A percentile compares a stretch with the other conserved stretches of the same genome.
Conservation (phyloP, 2,329 filamentous ascomycete genomes). For the Phialemonium atrogriseum region DNA sequence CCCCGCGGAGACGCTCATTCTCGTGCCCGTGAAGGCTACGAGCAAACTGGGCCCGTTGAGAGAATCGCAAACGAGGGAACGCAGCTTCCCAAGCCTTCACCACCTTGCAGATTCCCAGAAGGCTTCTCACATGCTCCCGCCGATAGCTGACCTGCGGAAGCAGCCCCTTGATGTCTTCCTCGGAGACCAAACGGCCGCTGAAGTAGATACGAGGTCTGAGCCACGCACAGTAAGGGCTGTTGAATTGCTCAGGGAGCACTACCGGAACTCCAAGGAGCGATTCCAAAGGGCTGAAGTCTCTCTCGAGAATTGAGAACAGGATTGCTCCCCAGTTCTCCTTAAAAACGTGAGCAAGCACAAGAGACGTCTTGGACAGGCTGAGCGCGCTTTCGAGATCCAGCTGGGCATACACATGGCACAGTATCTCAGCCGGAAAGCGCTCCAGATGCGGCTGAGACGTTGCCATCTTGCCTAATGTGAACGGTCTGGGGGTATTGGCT, state of each 20-base stretch:
- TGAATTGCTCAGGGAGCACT: not conserved
- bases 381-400: not conserved
- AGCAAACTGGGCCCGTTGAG: constrained; percentile 31
- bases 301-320: not conserved
- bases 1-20: constrained; percentile 36
- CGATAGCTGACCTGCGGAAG: constrained; percentile 9
- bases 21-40: constrained; percentile 35
- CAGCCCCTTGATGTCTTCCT: not conserved
- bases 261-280: not conserved
- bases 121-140: constrained; percentile 14
- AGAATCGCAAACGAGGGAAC: constrained; percentile 29
- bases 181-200: constrained; percentile 2
- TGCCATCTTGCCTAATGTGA: too few species aligned
- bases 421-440: not conserved
- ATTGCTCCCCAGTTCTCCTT: not conserved
- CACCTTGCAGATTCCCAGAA: constrained; percentile 23
- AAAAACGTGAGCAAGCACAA: not conserved
- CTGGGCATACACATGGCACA: not conserved
- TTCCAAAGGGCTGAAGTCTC: constrained; percentile 1
- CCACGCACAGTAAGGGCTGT: not conserved
- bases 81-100: constrained; percentile 30
- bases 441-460: not conserved
- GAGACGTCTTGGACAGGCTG: not conserved
- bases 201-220: not conserved
- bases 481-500: too few species aligned